These are phyloP conservation scores for Vigna nakashimae DNA, from an alignment of 306 rosid species.

Conservation along the genomic window DNA sequence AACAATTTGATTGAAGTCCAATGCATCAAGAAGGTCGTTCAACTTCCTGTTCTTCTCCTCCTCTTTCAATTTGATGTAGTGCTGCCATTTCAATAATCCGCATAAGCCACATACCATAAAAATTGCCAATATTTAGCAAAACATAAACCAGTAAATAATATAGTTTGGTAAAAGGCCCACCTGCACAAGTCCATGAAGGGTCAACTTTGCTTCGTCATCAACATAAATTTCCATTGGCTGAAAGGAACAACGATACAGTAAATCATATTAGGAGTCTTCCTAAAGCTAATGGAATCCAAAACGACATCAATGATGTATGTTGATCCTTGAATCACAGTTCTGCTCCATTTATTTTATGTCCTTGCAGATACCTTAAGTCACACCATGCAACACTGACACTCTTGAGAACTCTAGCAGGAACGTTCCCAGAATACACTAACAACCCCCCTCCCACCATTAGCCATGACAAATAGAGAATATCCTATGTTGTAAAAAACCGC, in stretches of 20 bases:
- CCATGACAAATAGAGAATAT: background rate
- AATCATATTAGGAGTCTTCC: slow-evolving; percentile 90
- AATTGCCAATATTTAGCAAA: too few relatives aligned
- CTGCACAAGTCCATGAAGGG: slow-evolving; percentile 99
- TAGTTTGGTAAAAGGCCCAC: slow-evolving; percentile 41
- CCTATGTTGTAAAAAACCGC: slow-evolving; percentile 10
- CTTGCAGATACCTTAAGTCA: slow-evolving; percentile 60
- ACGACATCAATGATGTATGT: slow-evolving; percentile 82
- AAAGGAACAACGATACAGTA: slow-evolving; percentile 90
- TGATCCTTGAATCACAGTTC: slow-evolving; percentile 74
- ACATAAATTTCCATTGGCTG: slow-evolving; percentile 99
- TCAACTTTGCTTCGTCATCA: slow-evolving; percentile 97
- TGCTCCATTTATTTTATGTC: slow-evolving; percentile 73
- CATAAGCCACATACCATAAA: slow-evolving; percentile 34
- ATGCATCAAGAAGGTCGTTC: slow-evolving; percentile 97
- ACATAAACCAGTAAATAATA: background rate
- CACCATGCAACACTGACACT: slow-evolving; percentile 59
- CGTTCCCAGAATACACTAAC: slow-evolving; percentile 31
- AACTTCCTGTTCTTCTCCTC: slow-evolving; percentile 92
- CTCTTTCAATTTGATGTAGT: slow-evolving; percentile 98
- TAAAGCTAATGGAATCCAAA: slow-evolving; percentile 87
- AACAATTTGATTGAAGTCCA: slow-evolving; percentile 97
- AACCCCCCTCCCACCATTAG: slow-evolving; percentile 11
- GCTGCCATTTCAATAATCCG: slow-evolving; percentile 59
- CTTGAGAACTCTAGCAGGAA: slow-evolving; percentile 52